Conservation (phyloP, 805 yeast genomes). For the Hyphopichia homilentoma region DNA sequence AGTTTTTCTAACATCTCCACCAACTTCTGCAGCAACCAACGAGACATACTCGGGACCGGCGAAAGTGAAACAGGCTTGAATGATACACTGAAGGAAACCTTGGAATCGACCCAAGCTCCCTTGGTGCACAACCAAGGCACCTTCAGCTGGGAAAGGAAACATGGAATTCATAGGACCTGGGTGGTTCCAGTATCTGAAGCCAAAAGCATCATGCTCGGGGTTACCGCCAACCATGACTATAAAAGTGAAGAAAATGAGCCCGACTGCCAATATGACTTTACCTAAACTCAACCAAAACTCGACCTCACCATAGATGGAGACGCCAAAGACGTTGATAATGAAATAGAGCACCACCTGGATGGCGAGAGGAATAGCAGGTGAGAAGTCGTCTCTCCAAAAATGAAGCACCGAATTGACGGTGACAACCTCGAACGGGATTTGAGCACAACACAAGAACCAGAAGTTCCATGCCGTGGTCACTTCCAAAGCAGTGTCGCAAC, state of each 20-base stretch:
- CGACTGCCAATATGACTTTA: conserved; percentile 71
- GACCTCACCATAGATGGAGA: conserved; percentile 71
- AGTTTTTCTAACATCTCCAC: conserved; percentile 58
- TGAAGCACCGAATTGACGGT: conserved; percentile 77
- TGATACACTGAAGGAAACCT: conserved; percentile 67
- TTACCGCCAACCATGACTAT: conserved; percentile 87
- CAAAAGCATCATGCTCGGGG: conserved; percentile 57
- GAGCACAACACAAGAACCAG: conserved; percentile 70
- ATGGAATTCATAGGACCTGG: conserved; percentile 37
- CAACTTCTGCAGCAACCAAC: conserved; percentile 81
- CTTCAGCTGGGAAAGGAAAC: conserved; percentile 8
- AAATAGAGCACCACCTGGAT: conserved; percentile 64
- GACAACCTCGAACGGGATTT: conserved; percentile 80
- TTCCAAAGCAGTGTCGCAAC: conserved; percentile 72
- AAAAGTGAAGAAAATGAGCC: conserved; percentile 70
- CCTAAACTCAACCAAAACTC: conserved; percentile 73
- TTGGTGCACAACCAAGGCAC: no score
- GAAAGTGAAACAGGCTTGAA: conserved; percentile 72
- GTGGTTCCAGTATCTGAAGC: conserved; percentile 43
- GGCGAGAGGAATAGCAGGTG: conserved; percentile 65
- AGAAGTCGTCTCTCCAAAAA: conserved; percentile 75
- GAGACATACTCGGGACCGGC: conserved; percentile 87
- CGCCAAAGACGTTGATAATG: conserved; percentile 67
- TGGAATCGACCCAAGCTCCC: conserved; percentile 64
- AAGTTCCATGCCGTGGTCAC: conserved; percentile 78